phyloP scores from a whole-genome alignment of 192 early-diverging fungal species.

The Backusella macrospora region DNA sequence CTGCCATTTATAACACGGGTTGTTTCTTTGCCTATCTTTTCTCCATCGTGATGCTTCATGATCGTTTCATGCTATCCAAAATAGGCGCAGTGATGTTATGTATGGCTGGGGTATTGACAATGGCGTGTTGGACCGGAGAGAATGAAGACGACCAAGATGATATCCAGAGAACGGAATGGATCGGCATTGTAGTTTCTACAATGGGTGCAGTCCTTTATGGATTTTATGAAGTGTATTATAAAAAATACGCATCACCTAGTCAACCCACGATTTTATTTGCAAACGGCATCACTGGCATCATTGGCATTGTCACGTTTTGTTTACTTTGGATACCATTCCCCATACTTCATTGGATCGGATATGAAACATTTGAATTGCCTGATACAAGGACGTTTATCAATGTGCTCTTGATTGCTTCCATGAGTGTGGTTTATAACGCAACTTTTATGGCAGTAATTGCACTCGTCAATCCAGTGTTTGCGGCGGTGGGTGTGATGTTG shows the following conservation, averaged over 20 bases:
- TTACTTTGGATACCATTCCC: slow-evolving; percentile 78
- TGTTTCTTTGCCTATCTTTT: slow-evolving; percentile 87
- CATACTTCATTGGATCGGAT: slow-evolving; percentile 58
- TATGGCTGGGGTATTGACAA: slow-evolving; percentile 69
- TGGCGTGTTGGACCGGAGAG: slow-evolving; percentile 47
- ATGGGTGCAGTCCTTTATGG: slow-evolving; percentile 70
- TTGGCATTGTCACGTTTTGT: slow-evolving; percentile 69
- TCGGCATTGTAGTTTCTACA: slow-evolving; percentile 64
- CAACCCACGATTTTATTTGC: slow-evolving; percentile 69
- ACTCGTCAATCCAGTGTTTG: slow-evolving; percentile 70
- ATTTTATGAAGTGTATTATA: slow-evolving; percentile 84
- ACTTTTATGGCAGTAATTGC: slow-evolving; percentile 79
- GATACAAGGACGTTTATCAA: slow-evolving; percentile 48
- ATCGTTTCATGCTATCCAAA: slow-evolving; percentile 63
- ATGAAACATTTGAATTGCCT: slow-evolving; percentile 73
- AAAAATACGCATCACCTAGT: slow-evolving; percentile 69
- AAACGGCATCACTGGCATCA: slow-evolving; percentile 69
- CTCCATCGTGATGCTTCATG: slow-evolving; percentile 69
- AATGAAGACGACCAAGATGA: slow-evolving; percentile 15
- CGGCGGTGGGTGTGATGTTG: slow-evolving; percentile 79
- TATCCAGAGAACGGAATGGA: neutral
- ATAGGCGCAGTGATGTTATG: slow-evolving; percentile 65
- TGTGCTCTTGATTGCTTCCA: slow-evolving; percentile 66
- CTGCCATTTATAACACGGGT: slow-evolving; percentile 81
- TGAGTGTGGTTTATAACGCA: slow-evolving; percentile 78